Evolutionary conservation across 371 early-diverging fungal genomes (phyloP).

Genomic region (Saksenaea vasiformis): DNA sequence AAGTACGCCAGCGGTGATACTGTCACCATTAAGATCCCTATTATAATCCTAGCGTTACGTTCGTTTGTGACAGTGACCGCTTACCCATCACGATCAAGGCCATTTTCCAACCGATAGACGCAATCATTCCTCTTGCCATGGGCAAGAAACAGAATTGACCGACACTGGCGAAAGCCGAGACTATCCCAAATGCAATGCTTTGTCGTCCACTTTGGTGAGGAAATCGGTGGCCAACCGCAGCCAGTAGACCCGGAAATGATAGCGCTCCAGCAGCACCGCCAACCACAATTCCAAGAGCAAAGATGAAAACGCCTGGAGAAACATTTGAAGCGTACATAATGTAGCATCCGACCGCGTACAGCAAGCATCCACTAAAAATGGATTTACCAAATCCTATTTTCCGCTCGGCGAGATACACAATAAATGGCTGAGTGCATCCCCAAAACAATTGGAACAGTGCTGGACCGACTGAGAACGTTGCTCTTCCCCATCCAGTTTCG

Average conservation of each 20-base stretch:
- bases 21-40: constrained; percentile 18
- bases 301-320: constrained; percentile 29
- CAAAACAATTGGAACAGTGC: constrained; percentile 33
- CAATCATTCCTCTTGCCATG: constrained; percentile 26
- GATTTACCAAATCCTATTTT: constrained; percentile 35
- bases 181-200: constrained; percentile 36
- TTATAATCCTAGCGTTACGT: background rate
- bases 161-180: constrained; percentile 36
- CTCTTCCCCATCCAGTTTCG: constrained; percentile 33
- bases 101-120: constrained; percentile 27
- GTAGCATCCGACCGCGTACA: constrained; percentile 29
- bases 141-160: constrained; percentile 40
- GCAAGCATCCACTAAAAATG: constrained; percentile 19
- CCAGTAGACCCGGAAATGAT: constrained; percentile 33
- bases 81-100: constrained; percentile 29
- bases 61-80: background rate
- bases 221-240: constrained; percentile 30
- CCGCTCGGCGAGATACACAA: constrained; percentile 30
- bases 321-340: constrained; percentile 28
- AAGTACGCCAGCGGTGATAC: constrained; percentile 21
- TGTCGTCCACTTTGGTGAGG: constrained; percentile 28
- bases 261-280: constrained; percentile 35
- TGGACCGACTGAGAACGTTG: constrained; percentile 32
- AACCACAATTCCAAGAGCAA: constrained; percentile 29
- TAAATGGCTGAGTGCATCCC: constrained; percentile 33